Evolutionary conservation across 495 filamentous ascomycete species (phyloP).

Genomic region (Talaromyces stipitatus): DNA sequence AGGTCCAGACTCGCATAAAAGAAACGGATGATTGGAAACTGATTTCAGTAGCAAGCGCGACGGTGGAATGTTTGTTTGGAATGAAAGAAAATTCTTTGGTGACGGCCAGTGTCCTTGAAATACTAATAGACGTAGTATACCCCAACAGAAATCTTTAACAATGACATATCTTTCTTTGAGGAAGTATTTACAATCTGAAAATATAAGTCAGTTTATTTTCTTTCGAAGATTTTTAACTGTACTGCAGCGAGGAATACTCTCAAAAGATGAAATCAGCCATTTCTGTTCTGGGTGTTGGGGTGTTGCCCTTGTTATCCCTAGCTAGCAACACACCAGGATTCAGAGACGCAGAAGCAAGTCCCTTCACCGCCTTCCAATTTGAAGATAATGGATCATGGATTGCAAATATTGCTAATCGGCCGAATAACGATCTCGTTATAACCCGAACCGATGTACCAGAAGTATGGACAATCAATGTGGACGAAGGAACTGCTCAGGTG

Average conservation of each 20-base stretch:
- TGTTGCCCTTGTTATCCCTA: background rate
- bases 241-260: background rate
- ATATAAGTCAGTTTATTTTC: background rate
- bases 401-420: conserved; percentile 29
- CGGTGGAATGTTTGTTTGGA: background rate
- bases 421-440: conserved; percentile 26
- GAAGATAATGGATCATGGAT: conserved; percentile 30
- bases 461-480: conserved; percentile 33
- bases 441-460: conserved; percentile 27
- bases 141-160: background rate
- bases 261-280: background rate
- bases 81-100: background rate
- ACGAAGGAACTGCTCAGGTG: conserved; percentile 19
- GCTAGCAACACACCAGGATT: conserved; percentile 2
- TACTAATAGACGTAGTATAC: background rate
- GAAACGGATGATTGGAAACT: no score
- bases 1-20: no score
- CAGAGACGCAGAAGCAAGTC: background rate
- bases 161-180: background rate
- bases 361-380: conserved; percentile 23
- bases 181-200: background rate
- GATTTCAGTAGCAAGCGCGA: background rate
- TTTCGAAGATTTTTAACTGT: background rate
- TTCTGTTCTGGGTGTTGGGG: background rate
- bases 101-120: background rate